Evolutionary conservation across 2,329 filamentous ascomycete species (phyloP).

Genomic region (Cercospora beticola): DNA sequence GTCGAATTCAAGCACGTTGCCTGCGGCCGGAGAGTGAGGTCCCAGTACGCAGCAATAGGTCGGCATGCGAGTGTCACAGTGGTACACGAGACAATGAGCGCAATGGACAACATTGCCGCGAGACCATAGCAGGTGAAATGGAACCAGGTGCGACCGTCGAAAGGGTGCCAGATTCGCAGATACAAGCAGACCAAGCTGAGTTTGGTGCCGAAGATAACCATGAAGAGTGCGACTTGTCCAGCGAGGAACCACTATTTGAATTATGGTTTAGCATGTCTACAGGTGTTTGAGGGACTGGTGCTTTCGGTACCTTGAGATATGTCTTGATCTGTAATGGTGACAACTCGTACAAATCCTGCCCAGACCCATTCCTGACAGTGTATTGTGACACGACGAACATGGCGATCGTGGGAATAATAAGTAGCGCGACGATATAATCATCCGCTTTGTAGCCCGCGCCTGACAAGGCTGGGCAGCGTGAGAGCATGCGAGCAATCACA

Average conservation of each 20-base stretch:
- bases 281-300: neutral
- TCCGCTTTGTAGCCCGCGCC: conserved; percentile 5
- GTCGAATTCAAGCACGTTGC: conserved; percentile 4
- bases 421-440: neutral
- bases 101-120: neutral
- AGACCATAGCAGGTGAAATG: neutral
- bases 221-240: conserved; percentile 8
- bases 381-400: conserved; percentile 23
- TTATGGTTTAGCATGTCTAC: neutral
- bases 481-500: conserved; percentile 5
- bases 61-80: conserved; percentile 2
- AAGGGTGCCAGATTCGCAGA: conserved; percentile 5
- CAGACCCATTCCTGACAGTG: conserved; percentile 11
- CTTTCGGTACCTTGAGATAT: conserved; percentile 4
- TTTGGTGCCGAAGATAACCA: conserved; percentile 9
- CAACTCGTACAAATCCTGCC: conserved; percentile 8
- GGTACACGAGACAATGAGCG: neutral
- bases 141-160: neutral
- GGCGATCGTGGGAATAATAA: conserved; percentile 5
- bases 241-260: conserved; percentile 7
- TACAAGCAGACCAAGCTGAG: neutral
- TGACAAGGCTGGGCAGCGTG: neutral
- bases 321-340: neutral
- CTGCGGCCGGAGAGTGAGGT: neutral
- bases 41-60: conserved; percentile 7